Base-by-base conservation (phyloP, 1,284 basidiomycete genomes). In the Paramarasmius palmivorus region DNA sequence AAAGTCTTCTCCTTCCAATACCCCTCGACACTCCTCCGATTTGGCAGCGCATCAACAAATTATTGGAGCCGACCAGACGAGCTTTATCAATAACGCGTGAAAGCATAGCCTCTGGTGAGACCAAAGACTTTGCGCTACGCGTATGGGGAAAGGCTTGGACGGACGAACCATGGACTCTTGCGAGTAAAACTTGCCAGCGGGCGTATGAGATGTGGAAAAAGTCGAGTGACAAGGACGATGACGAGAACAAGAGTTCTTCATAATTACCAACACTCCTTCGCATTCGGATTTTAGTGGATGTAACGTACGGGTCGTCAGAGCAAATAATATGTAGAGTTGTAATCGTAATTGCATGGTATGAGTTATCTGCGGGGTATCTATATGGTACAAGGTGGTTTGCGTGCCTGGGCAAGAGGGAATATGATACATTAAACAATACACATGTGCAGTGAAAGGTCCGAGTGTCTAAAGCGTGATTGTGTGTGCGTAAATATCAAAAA, bases 61-160 rank as follows among this genome's bases (percentile, higher is more conserved):
- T 83, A 10, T 71, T 86, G 20, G 65, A 69, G 3, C 83, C 83
- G 4, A 73, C 82, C 0, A 58, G 68, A 47, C 78, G 71, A 49
- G 75, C 74, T n/a, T 58, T 85, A 6, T 62, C 63, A 6, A 74
- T 82, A 10, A 62, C 81, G n/a, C 70, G 65, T 22, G 73, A 78
- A 40, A 83, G 76, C 54, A 57, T 83, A 23, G 65, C 69, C 15
- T 77, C 76, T 3, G 83, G 82, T 7, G 74, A 79, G 51, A 79
- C 81, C 55, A 71, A 65, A 48, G 68, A 79, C 54, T 79, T 86
- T 61, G 78, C 74, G 3, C 59, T 59, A 20, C 76, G 78, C 2
- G 65, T 78, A 2, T 81, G 79, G 77, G 77, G 82, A 59, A 83
- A 82, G 61, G 75, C 80, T 14, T 74, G 68, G 66, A 74, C 78